Base-by-base conservation (phyloP, 2,329 filamentous ascomycete genomes). In the Arachnopeziza araneosa region DNA sequence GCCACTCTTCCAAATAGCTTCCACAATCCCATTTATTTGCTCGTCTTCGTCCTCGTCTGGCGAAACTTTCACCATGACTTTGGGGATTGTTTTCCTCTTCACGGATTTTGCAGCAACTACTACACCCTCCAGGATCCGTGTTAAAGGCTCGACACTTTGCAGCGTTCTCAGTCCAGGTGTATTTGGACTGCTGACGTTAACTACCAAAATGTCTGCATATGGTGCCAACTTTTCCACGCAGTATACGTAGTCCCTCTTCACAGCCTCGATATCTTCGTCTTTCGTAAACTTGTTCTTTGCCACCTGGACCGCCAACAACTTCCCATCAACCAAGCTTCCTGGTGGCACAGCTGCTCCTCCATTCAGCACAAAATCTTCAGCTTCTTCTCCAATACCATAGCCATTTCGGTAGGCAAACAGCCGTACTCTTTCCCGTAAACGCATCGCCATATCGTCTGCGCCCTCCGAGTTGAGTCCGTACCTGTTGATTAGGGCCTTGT, bases 161-260 rank as follows among this genome's bases (percentile, higher is more conserved):
- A 99, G 79, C 59, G 91, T 89, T 24, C 95, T 85, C 54, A 98
- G 81, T 0, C 95, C 93, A 0, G 93, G 93, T 0, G 93, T 98
- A 76, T 99, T 99, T 24, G 95, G 95, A 68, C 90, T 96, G 70
- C 92, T 96, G 55, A 99, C 95, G 70, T 99, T 99, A 71, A 99
- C 95, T 8, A 98, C 93, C n/a, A 99, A 78, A 44, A 99, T 89
- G 70, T 99, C 95, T 12, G 95, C 92, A 72, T 96, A 99, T 55
- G 83, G 88, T 3, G 89, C 95, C 48, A 99, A 78, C 52, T 87
- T 82, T 58, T 89, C 80, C 2, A 97, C 93, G 69, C 93, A 96
- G 74, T 89, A 90, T n/a, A 95, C 89, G 72, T 98, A 97, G 72
- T 88, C 85, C 68, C 88, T 84, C 55, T 82, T 85, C 19, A 98